Percentiles rank a stretch among this genome's conserved stretches.
phyloP scores from a whole-genome alignment of 1,284 basidiomycete genomes.

The Schizophyllum amplum region DNA sequence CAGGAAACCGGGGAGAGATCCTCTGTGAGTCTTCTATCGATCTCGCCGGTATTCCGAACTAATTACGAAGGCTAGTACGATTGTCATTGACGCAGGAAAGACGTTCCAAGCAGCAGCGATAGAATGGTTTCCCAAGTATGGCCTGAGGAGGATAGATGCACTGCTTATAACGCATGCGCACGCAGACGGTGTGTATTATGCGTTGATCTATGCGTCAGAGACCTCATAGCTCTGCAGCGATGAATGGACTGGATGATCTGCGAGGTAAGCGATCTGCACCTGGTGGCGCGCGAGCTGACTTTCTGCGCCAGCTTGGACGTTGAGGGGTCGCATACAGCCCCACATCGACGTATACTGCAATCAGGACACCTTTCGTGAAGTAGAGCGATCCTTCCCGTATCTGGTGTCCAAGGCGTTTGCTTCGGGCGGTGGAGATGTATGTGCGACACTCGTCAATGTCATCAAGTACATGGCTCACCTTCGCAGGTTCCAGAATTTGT shows the following conservation, averaged over 20 bases:
- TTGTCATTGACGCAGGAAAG: slow-evolving; percentile 78
- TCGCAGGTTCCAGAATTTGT: slow-evolving; percentile 67
- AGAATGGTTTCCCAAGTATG: slow-evolving; percentile 76
- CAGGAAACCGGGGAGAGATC: slow-evolving; percentile 34
- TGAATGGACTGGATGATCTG: slow-evolving; percentile 79
- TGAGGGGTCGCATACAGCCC: slow-evolving; percentile 55
- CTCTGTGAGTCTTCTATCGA: slow-evolving; percentile 37
- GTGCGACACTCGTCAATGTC: slow-evolving; percentile 16
- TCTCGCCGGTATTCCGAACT: slow-evolving; percentile 1
- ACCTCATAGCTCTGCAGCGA: slow-evolving; percentile 37
- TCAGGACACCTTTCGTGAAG: slow-evolving; percentile 52
- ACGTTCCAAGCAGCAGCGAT: slow-evolving; percentile 69
- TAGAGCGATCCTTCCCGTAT: slow-evolving; percentile 69
- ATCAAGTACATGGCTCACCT: slow-evolving; percentile 7
- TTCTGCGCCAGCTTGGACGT: slow-evolving; percentile 57
- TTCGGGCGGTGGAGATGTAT: slow-evolving; percentile 71
- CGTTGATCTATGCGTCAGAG: slow-evolving; percentile 7
- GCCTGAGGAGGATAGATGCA: slow-evolving; percentile 67
- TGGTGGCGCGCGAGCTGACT: slow-evolving; percentile 1
- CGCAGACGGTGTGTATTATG: slow-evolving; percentile 52
- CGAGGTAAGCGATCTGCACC: slow-evolving; percentile 38
- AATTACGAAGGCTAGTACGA: slow-evolving; percentile 36
- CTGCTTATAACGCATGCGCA: slow-evolving; percentile 75
- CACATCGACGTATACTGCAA: slow-evolving; percentile 71
- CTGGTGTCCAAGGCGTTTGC: slow-evolving; percentile 67